A percentile compares a stretch with the other conserved stretches of the same genome.
Conservation (phyloP, 306 rosid species). For the Heteromeles arbutifolia region DNA sequence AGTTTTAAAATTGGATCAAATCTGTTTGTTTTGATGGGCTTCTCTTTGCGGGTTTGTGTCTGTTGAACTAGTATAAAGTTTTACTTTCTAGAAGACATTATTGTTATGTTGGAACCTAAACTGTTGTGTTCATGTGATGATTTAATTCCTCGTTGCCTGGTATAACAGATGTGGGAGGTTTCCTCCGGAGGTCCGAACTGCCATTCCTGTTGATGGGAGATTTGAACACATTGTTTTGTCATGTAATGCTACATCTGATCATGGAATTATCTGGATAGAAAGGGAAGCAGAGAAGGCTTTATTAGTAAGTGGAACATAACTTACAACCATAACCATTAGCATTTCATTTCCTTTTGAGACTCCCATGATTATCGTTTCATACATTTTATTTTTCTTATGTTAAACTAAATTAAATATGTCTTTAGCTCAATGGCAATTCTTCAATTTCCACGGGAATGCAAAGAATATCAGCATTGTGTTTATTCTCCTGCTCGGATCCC, state of each 20-base stretch:
- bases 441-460: not conserved
- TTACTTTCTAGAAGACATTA: not conserved
- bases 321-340: not conserved
- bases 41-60: not conserved
- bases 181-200: conserved; percentile 96
- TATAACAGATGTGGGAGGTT: conserved; percentile 86
- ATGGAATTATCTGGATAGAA: conserved; percentile 84
- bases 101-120: not conserved
- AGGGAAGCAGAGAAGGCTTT: conserved; percentile 88
- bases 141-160: conserved; percentile 20
- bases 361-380: not conserved
- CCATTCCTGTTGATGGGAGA: conserved; percentile 99
- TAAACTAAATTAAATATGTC: not conserved
- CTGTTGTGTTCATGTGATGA: not conserved
- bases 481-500: not conserved
- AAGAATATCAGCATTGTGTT: not conserved
- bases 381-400: not conserved
- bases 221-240: conserved; percentile 97
- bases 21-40: not conserved
- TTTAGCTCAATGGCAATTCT: not conserved
- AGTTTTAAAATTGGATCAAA: not conserved
- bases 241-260: conserved; percentile 81
- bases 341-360: not conserved
- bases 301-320: conserved; percentile 49
- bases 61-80: not conserved